Base-by-base conservation (phyloP, 1,284 basidiomycete species). In the Ceratobasidium papillatum region DNA sequence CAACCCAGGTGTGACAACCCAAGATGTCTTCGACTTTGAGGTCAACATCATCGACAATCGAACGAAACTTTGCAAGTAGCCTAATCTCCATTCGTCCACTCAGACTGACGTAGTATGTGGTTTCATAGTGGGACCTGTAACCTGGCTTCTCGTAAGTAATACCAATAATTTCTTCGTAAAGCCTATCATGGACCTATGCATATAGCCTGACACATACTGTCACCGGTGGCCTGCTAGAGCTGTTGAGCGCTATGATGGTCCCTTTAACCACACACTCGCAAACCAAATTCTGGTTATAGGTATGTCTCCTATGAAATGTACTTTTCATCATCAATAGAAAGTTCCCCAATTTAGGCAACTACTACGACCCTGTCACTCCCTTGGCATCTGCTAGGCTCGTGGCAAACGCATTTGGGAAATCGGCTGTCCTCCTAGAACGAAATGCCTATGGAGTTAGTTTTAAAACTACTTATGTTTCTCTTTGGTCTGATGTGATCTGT, bases 301-400 rank as follows among this genome's bases (percentile, higher is more conserved):
- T 59, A 75, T 9, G 56, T 36, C 38, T 59, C 22, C 30, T 36
- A 14, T 34, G 32, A 19, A 17, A 36, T 19, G 22, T 27, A 56
- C 32, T 17, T 8, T n/a, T n/a, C n/a, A n/a, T n/a, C n/a, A 19
- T 22, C 8, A 19, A 36, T 38, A 36, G 19, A 19, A 19, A 17
- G 32, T 34, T 59, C n/a, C 14, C 25, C n/a, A 22, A 51, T n/a
- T 3, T 17, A 59, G 64, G 66, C 5, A 75, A 75, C 34, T 32
- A 71, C 14, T 71, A 47, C 19, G 74, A 74, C 43, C 74, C 71
- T 9, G 59, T 75, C 17, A 75, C 74, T 3, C 74, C 74, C 4
- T 27, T 72, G 30, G n/a, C 51, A 27, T 38, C 36, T 25, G 74
- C 74, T 14, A 27, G 59, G 51, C 34, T 34, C 12, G 74, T 74